Evolutionary conservation across 805 yeast genomes (phyloP), one percentile per base, ranked within the genome.

Genomic region (Candida montana): DNA sequence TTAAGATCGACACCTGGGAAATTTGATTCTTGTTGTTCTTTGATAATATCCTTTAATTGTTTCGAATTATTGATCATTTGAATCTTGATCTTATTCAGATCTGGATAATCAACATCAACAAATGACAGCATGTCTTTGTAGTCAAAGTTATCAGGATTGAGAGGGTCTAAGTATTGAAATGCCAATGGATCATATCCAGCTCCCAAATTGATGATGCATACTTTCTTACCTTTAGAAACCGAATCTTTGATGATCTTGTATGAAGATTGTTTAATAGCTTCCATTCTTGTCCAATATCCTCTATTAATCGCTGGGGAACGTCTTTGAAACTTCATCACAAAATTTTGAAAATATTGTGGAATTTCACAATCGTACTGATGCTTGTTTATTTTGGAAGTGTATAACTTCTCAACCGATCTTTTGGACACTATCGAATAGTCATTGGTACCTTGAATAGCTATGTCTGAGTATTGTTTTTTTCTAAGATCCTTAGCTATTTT

Each of bases 391-490:
- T 54, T 51, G 1, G 57, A 42, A 12, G 64, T 54, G 49, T 81
- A 85, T 10, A 83, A 61, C 49, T 71, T 64, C 52, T 86, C 95
- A 2, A 83, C 95, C 1, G 93, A 83, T 47, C 93, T 62, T 52
- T 85, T 85, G 2, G 93, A 83, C 1, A 83, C 89, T 37, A 86
- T 85, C 0, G 95, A 85, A 7, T 88, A 83, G 51, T 81, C 83
- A 55, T 86, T 85, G 3, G 95, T 85, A 3, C 87, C 89, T 61
- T 85, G 95, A n/a, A 85, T 79, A 23, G 82, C 81, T 26, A 77
- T 60, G 58, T 82, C 89, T 28, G 76, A 75, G 51, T 70, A 75
- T 19, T 67, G 64, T 48, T 70, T 72, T 31, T 70, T 65, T 29
- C 81, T 58, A 31, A 55, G 57, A 42, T 67, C 74, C 47, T 77